Conservation (phyloP, 2,329 filamentous ascomycete genomes). For the Cadophora sp. region DNA sequence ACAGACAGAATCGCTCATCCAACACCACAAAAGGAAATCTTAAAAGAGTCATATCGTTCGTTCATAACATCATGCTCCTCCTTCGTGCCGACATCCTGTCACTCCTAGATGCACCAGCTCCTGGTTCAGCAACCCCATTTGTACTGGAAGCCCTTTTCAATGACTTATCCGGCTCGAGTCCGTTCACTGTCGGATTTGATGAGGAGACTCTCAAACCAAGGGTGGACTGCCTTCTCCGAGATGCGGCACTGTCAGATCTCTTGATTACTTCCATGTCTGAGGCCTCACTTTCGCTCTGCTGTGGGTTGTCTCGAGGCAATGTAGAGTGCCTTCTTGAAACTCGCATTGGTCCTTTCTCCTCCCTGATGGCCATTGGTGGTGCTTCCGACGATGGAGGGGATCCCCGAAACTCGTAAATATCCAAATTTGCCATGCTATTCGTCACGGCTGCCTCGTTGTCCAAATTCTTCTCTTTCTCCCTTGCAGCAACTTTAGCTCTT, state of each 20-base stretch:
- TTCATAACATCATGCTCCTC: constrained; percentile 48
- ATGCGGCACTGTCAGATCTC: constrained; percentile 24
- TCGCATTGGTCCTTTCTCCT: constrained; percentile 33
- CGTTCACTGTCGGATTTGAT: constrained; percentile 25
- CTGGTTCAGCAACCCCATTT: constrained; percentile 28
- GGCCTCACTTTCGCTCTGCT: constrained; percentile 35
- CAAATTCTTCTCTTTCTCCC: constrained; percentile 37
- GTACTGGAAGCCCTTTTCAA: constrained; percentile 35
- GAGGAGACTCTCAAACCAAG: constrained; percentile 35
- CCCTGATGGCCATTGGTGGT: constrained; percentile 21
- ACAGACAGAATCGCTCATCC: constrained; percentile 36
- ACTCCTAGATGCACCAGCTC: constrained; percentile 33
- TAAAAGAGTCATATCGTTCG: constrained; percentile 23
- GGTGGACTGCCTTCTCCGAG: constrained; percentile 42
- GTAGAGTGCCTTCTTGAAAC: constrained; percentile 39
- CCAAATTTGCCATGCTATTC: constrained; percentile 37
- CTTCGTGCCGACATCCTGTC: constrained; percentile 43
- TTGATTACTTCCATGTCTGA: constrained; percentile 38
- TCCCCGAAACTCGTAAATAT: constrained; percentile 43
- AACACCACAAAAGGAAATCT: constrained; percentile 29
- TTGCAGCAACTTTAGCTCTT: constrained; percentile 39
- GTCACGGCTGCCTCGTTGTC: constrained; percentile 29
- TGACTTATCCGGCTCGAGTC: constrained; percentile 31
- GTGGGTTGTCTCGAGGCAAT: constrained; percentile 26
- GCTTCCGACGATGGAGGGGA: constrained; percentile 34